Evolutionary conservation across 2,329 filamentous ascomycete species (phyloP).

Genomic region (Calonectria fujianensis): DNA sequence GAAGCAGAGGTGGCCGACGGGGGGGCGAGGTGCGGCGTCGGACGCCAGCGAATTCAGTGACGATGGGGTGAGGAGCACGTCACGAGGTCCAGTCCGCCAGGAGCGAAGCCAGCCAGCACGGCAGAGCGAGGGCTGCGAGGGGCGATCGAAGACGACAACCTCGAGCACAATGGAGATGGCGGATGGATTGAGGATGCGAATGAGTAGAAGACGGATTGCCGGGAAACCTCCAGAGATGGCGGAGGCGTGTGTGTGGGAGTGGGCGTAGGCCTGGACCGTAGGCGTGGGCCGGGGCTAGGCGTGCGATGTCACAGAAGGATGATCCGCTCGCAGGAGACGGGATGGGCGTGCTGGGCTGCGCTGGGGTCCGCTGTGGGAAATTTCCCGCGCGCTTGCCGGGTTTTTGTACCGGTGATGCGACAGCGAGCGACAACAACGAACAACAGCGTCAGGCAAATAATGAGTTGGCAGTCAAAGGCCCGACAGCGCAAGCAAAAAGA

Average conservation of each 20-base stretch:
- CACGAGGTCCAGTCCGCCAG: conserved; percentile 52
- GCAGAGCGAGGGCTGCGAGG: conserved; percentile 43
- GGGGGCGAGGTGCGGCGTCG: conserved; percentile 42
- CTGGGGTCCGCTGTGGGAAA: conserved; percentile 43
- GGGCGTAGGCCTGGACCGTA: conserved; percentile 47
- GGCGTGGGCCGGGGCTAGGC: conserved; percentile 28
- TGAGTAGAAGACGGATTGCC: conserved; percentile 44
- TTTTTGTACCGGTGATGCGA: conserved; percentile 38
- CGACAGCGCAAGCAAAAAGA: conserved; percentile 11
- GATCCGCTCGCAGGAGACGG: conserved; percentile 42
- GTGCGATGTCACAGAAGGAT: conserved; percentile 45
- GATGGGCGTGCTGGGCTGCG: conserved; percentile 35
- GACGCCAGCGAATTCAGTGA: conserved; percentile 52
- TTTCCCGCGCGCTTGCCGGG: conserved; percentile 53
- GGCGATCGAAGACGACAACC: conserved; percentile 47
- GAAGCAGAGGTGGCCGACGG: conserved; percentile 49
- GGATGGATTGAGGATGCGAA: conserved; percentile 41
- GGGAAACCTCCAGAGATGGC: conserved; percentile 50
- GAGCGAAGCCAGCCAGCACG: conserved; percentile 47
- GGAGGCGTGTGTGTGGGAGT: conserved; percentile 46
- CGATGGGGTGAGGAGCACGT: conserved; percentile 56
- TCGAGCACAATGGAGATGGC: conserved; percentile 47
- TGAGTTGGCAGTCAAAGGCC: conserved; percentile 22
- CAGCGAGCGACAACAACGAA: conserved; percentile 26
- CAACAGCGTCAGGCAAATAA: conserved; percentile 23